Conservation (phyloP, 805 yeast species). For the Pichia cephalocereana region DNA sequence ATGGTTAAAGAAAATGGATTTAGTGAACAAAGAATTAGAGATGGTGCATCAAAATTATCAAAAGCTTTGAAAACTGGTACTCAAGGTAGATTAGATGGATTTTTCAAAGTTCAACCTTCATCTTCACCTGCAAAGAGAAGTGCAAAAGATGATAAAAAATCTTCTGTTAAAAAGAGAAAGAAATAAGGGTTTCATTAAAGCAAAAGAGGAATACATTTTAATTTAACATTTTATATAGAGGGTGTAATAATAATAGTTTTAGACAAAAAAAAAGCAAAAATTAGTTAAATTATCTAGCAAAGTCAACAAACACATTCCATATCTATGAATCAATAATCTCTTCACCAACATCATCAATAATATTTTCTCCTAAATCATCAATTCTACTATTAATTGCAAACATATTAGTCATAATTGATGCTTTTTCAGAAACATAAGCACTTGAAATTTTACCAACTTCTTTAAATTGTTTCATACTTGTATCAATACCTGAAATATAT, state of each 20-base stretch:
- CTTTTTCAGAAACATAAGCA: not conserved
- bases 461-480: slow-evolving; percentile 25
- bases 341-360: no score
- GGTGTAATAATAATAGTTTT: no score
- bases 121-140: slow-evolving; percentile 29
- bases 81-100: slow-evolving; percentile 89
- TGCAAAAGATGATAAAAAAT: slow-evolving; percentile 23
- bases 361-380: not conserved
- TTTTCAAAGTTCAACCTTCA: slow-evolving; percentile 53
- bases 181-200: not conserved
- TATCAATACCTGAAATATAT: slow-evolving; percentile 60
- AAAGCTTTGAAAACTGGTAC: slow-evolving; percentile 79
- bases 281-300: no score
- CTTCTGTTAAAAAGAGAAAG: slow-evolving; percentile 12
- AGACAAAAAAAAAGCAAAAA: no score
- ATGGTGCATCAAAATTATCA: slow-evolving; percentile 77
- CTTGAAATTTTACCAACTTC: slow-evolving; percentile 1
- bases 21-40: slow-evolving; percentile 81
- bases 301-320: no score
- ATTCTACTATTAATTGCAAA: not conserved
- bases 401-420: not conserved
- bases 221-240: no score
- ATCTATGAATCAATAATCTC: no score
- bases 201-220: no score
- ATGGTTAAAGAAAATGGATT: slow-evolving; percentile 87